phyloP scores from a whole-genome alignment of 805 yeast species.

The Komagataella kurtzmanii region DNA sequence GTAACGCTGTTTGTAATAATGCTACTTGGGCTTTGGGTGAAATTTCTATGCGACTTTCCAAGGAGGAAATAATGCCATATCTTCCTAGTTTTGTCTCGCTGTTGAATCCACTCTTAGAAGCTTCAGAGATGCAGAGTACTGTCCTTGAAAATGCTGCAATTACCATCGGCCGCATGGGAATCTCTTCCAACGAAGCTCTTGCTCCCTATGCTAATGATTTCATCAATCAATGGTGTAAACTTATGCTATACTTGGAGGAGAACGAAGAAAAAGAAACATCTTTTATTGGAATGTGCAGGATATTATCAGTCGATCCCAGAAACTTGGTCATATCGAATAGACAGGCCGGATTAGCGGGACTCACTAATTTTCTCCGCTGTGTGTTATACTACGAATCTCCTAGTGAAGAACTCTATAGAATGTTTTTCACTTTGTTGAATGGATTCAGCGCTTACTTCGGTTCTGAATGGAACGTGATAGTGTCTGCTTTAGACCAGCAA shows the following conservation, averaged over 20 bases:
- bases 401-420: conserved; percentile 25
- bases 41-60: conserved; percentile 46
- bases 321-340: neutral
- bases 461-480: conserved; percentile 12
- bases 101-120: conserved; percentile 45
- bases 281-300: conserved; percentile 69
- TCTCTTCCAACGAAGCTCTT: conserved; percentile 42
- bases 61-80: conserved; percentile 34
- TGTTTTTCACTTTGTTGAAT: conserved; percentile 28
- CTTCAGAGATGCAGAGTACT: conserved; percentile 40
- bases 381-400: conserved; percentile 44
- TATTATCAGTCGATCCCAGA: conserved; percentile 52
- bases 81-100: conserved; percentile 38
- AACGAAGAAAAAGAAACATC: conserved; percentile 84
- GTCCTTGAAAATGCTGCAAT: conserved; percentile 82
- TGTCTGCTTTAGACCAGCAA: conserved; percentile 11
- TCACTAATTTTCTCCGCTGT: conserved; percentile 32
- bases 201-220: conserved; percentile 46
- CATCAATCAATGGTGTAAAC: conserved; percentile 57
- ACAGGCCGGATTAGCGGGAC: neutral
- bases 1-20: conserved; percentile 65
- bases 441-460: conserved; percentile 38
- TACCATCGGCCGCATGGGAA: conserved; percentile 77
- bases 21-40: conserved; percentile 95
- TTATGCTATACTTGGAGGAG: conserved; percentile 54